Evolutionary conservation across 768 basidiomycete genomes (phyloP), one percentile per base, ranked within the genome.

Genomic region (Kwoniella sp.): DNA sequence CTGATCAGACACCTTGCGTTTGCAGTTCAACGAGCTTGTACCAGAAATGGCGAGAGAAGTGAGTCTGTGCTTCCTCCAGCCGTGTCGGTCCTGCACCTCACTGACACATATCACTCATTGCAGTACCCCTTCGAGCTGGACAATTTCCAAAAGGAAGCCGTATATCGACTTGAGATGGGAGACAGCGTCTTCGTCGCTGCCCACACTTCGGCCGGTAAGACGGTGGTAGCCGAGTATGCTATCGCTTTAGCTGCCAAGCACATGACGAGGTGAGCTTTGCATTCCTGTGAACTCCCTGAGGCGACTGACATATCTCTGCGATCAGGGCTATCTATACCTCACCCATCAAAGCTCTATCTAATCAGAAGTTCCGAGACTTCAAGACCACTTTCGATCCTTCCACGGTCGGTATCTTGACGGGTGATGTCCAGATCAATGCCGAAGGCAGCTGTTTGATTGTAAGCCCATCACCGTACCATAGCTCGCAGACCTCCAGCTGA

Each of bases 161-260:
- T 98, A 7, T 96, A 96, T 81, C 93, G 96, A 81, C 85, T 99
- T 20, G 96, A 99, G 80, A 87, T 91, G 84, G 96, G 94, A 9
- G 92, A 99, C 71, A 95, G 93, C 13, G 95, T 99, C 20, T 99
- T 99, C 78, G 94, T 99, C n/a, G 96, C 96, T 15, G 96, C 96
- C 4, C 96, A 99, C 82, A 99, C 96, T 2, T 94, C 92, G n/a
- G 96, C 96, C 17, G 96, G 96, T 34, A 99, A 99, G 82, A 99
- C 96, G 1, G 96, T 98, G 20, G 96, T 99, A 8, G 96, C 96
- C 0, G 96, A 99, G 77, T 99, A 98, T 80, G 96, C 96, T 1
- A 98, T 99, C 72, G 91, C 94, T 4, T 85, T 99, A 9, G 95
- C 96, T 4, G 90, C 89, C 70, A 94, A 93, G 76, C 96, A 99